These are phyloP conservation scores for Amaranthus palmeri DNA, from an alignment of 148 eudicot species.

Conservation along the genomic window DNA sequence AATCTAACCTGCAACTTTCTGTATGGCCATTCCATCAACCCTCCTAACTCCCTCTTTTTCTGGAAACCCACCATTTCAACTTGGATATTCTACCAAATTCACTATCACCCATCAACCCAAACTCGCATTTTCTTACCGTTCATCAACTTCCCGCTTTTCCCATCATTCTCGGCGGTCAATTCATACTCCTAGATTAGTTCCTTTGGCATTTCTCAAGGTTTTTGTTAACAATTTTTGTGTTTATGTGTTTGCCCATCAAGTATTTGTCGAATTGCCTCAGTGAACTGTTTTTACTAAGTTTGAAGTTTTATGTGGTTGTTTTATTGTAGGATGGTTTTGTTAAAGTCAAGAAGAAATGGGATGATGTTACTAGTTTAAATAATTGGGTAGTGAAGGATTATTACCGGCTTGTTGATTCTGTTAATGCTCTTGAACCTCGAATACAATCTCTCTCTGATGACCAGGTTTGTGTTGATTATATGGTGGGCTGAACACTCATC, in stretches of 20 bases:
- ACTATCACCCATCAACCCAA: constrained; percentile 15
- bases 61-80: constrained; percentile 16
- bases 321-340: constrained; percentile 54
- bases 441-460: constrained; percentile 71
- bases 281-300: constrained; percentile 13
- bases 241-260: constrained; percentile 24
- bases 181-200: not conserved
- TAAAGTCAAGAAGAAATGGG: constrained; percentile 49
- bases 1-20: not conserved
- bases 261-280: constrained; percentile 38
- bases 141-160: constrained; percentile 17
- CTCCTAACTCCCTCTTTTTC: constrained; percentile 12
- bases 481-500: not conserved
- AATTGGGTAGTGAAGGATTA: constrained; percentile 91
- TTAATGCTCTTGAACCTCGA: constrained; percentile 57
- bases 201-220: constrained; percentile 32
- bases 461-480: constrained; percentile 45
- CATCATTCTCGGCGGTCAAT: constrained; percentile 2
- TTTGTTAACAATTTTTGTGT: not conserved
- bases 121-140: constrained; percentile 7
- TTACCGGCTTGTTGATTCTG: constrained; percentile 75
- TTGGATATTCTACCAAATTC: constrained; percentile 6
- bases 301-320: constrained; percentile 13
- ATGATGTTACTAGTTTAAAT: constrained; percentile 66
- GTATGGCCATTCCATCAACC: constrained; percentile 25